These are phyloP conservation scores for Gonium pectorale DNA, from an alignment of 139 green algal genomes.

Conservation along the genomic window DNA sequence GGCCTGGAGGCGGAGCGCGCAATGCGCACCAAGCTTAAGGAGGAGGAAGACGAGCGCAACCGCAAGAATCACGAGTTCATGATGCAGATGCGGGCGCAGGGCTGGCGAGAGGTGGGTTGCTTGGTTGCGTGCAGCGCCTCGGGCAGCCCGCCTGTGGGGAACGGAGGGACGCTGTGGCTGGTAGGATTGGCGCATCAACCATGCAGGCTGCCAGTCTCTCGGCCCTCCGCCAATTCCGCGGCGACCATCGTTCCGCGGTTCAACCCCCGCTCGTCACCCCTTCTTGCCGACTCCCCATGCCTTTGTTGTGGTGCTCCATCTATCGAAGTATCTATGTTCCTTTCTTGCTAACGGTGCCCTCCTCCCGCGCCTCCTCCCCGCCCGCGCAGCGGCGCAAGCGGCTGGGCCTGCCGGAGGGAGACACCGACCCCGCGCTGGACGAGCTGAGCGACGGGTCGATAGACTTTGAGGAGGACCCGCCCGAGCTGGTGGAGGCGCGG, in stretches of 20 bases:
- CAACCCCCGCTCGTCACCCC: too few species aligned
- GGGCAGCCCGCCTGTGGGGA: too few species aligned
- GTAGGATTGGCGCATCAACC: too few species aligned
- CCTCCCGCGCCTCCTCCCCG: too few species aligned
- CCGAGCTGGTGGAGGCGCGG: conserved; percentile 69
- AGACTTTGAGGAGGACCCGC: conserved; percentile 58
- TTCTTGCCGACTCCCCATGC: too few species aligned
- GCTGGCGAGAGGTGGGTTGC: conserved; percentile 71
- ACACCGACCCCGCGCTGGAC: conserved; percentile 85
- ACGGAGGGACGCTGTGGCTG: too few species aligned
- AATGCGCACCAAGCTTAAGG: conserved; percentile 66
- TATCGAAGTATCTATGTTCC: too few species aligned
- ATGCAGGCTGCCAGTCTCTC: too few species aligned
- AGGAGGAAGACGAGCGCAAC: conserved; percentile 65
- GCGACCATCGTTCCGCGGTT: too few species aligned
- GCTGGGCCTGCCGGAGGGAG: conserved; percentile 75
- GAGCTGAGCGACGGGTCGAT: conserved; percentile 64
- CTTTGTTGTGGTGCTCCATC: too few species aligned
- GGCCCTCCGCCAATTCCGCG: too few species aligned
- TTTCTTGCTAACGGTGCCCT: too few species aligned
- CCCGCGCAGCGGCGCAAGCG: conserved; percentile 73
- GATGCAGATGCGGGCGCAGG: conserved; percentile 69
- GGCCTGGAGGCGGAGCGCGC: conserved; percentile 84
- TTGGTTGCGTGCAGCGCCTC: neutral
- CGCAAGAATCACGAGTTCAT: conserved; percentile 80